phyloP scores from a whole-genome alignment of 768 basidiomycete species.

The Pleurotus eryngii region DNA sequence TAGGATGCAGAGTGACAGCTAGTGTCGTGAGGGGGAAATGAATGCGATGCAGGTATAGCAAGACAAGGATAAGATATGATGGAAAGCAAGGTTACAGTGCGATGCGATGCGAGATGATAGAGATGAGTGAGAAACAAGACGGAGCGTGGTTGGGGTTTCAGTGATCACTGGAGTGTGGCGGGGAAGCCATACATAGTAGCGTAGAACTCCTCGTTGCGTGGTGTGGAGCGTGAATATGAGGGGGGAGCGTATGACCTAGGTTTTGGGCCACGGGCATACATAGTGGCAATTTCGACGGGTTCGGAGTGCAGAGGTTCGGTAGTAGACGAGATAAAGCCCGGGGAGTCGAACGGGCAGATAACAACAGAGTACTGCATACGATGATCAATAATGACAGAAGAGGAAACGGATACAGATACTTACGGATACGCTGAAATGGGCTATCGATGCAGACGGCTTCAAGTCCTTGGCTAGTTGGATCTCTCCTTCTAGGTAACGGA shows the following conservation, averaged over 20 bases:
- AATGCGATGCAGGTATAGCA: background rate
- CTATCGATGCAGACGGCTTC: slow-evolving; percentile 45
- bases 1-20: background rate
- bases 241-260: slow-evolving; percentile 49
- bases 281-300: slow-evolving; percentile 51
- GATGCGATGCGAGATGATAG: background rate
- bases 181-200: slow-evolving; percentile 14
- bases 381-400: slow-evolving; percentile 1
- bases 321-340: slow-evolving; percentile 32
- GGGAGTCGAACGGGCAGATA: slow-evolving; percentile 40
- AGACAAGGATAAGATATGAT: background rate
- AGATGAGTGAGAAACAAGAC: background rate
- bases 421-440: slow-evolving; percentile 50
- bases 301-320: slow-evolving; percentile 39
- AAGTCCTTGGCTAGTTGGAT: slow-evolving; percentile 50
- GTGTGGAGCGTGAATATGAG: slow-evolving; percentile 36
- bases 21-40: background rate
- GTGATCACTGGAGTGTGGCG: background rate
- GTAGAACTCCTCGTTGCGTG: slow-evolving; percentile 26
- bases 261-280: slow-evolving; percentile 47
- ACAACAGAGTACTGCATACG: slow-evolving; percentile 43
- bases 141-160: background rate
- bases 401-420: slow-evolving; percentile 14
- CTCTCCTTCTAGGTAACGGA: slow-evolving; percentile 49
- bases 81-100: background rate